phyloP scores from a whole-genome alignment of 2,329 filamentous ascomycete species.

The Paecilomyces variotii region DNA sequence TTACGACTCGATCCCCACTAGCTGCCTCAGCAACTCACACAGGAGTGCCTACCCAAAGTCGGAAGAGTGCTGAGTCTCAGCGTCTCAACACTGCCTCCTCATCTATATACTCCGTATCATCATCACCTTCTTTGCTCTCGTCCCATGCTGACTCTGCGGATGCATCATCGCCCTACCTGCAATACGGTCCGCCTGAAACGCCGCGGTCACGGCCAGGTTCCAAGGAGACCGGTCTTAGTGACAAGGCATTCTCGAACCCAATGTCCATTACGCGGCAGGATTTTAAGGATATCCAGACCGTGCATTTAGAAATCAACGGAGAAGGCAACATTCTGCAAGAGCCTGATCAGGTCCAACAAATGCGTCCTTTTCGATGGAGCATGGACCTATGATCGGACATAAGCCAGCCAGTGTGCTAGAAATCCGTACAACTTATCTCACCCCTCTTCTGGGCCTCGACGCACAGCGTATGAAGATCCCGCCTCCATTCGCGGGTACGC shows the following conservation, averaged over 20 bases:
- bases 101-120: conserved; percentile 3
- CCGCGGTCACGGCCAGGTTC: conserved; percentile 29
- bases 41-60: not conserved
- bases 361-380: conserved; percentile 36
- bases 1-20: conserved; percentile 2
- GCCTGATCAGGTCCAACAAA: conserved; percentile 23
- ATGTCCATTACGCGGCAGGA: conserved; percentile 24
- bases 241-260: conserved; percentile 22
- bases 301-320: conserved; percentile 31
- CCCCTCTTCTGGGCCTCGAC: not conserved
- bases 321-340: conserved; percentile 19
- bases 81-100: not conserved
- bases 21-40: conserved; percentile 1
- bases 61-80: not conserved
- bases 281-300: conserved; percentile 25
- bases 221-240: conserved; percentile 25
- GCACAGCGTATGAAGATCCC: not conserved
- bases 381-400: conserved; percentile 31
- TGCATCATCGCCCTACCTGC: conserved; percentile 7
- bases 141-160: conserved; percentile 2
- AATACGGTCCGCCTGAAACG: conserved; percentile 17
- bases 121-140: not conserved
- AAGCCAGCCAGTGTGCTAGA: not conserved
- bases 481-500: not conserved
- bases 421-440: not conserved